A percentile compares a stretch with the other conserved stretches of the same genome.
Conservation (phyloP, 2,329 filamentous ascomycete species). For the Tolypocladium amazonense region DNA sequence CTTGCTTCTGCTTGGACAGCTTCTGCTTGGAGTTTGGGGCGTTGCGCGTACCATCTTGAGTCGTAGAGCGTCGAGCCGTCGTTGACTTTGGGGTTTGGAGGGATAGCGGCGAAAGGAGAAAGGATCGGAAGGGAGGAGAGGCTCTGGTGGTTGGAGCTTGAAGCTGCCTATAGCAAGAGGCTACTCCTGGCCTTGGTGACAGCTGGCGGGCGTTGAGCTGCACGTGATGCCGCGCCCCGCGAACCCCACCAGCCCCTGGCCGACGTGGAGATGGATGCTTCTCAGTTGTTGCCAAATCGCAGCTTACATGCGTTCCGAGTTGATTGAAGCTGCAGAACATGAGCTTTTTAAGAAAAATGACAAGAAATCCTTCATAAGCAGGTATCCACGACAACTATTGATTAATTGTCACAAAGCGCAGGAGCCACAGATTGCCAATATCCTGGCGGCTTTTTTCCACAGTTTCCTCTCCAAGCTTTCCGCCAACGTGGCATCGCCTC, state of each 20-base stretch:
- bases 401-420: too few species aligned
- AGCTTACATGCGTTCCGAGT: too few species aligned
- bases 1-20: neutral
- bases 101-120: neutral
- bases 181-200: constrained; percentile 2
- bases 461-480: neutral
- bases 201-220: constrained; percentile 3
- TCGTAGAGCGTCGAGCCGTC: neutral
- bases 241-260: neutral
- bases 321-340: too few species aligned
- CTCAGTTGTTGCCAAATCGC: neutral
- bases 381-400: too few species aligned
- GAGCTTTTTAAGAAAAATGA: too few species aligned
- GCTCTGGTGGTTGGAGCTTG: neutral
- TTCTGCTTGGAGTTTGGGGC: neutral
- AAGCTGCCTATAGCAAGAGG: neutral
- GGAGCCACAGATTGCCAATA: too few species aligned
- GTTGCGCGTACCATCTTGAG: constrained; percentile 7
- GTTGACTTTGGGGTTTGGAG: neutral
- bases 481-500: neutral
- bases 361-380: too few species aligned
- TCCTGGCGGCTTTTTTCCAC: too few species aligned
- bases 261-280: neutral
- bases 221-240: constrained; percentile 4
- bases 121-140: neutral